phyloP scores from a whole-genome alignment of 371 early-diverging fungal genomes.

The Vittaforma corneae region DNA sequence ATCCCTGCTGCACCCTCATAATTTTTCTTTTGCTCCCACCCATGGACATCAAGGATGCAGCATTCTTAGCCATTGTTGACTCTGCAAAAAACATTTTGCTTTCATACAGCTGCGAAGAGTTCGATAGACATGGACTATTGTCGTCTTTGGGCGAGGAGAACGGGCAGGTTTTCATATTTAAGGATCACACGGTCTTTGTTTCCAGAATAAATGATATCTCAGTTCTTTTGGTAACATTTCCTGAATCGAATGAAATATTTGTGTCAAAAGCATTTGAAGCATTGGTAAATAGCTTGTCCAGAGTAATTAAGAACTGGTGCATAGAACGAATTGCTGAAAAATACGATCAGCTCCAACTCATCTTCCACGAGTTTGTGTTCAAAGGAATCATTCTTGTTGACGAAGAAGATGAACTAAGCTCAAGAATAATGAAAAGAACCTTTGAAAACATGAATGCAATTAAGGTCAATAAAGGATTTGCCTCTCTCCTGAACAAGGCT shows the following conservation, averaged over 20 bases:
- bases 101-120: neutral
- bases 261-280: slow-evolving; percentile 48
- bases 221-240: slow-evolving; percentile 7
- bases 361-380: slow-evolving; percentile 54
- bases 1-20: slow-evolving; percentile 46
- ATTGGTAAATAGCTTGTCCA: slow-evolving; percentile 37
- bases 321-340: slow-evolving; percentile 46
- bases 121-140: neutral
- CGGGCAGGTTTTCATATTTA: neutral
- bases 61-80: neutral
- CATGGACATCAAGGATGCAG: neutral
- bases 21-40: slow-evolving; percentile 6
- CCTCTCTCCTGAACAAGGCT: slow-evolving; percentile 54
- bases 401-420: slow-evolving; percentile 37
- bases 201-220: neutral
- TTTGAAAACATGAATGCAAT: slow-evolving; percentile 57
- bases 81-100: neutral
- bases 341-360: slow-evolving; percentile 53
- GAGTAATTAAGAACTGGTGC: slow-evolving; percentile 43
- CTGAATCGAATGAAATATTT: slow-evolving; percentile 53
- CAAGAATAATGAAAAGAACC: slow-evolving; percentile 42
- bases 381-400: slow-evolving; percentile 50
- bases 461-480: slow-evolving; percentile 55
- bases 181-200: slow-evolving; percentile 3
- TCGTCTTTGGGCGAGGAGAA: neutral